Evolutionary conservation across 2,329 filamentous ascomycete genomes (phyloP), one percentile per base, ranked within the genome.

Genomic region (Colletotrichum gigasporum): DNA sequence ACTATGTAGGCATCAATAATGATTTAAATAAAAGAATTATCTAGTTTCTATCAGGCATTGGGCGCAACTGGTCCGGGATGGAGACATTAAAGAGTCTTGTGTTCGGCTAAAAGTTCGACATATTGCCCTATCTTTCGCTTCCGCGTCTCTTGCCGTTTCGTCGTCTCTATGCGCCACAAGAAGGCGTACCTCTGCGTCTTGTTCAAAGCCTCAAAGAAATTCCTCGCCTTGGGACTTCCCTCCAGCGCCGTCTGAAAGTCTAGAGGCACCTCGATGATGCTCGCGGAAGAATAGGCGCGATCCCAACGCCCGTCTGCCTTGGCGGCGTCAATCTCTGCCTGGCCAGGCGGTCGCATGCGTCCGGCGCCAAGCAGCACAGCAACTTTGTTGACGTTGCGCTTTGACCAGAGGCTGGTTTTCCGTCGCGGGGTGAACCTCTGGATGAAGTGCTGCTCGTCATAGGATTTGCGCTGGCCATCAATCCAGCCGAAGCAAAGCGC

Each of bases 401-500:
- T 79, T 2, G 86, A 89, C 87, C 87, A 90, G 6, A 85, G 70
- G 69, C 85, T 87, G 32, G 80, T 81, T 28, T 78, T 71, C 3
- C 83, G 80, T 4, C 87, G 85, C 2, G 86, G 87, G 1, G 86
- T 87, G 76, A 87, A 89, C 8, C 85, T 81, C 68, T 86, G 84
- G 1, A 84, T 71, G 71, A 85, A 88, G 68, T 79, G 81, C 3
- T 74, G 69, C 0, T 78, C 78, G 66, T 87, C 82, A 47, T 78
- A 71, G 3, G 75, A 61, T 16, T 75, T 76, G 2, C 79, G 79
- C 69, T 86, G 85, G 0, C 87, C 85, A 70, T 90, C 86, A 60
- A 89, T 90, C 87, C 87, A 90, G 41, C 87, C 87, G 69, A 83
- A 85, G 71, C 86, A 89, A 6, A 90, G 78, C 1, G 86, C 86